phyloP scores from a whole-genome alignment of 2,329 filamentous ascomycete genomes.

The Sodiomyces alkalinus region DNA sequence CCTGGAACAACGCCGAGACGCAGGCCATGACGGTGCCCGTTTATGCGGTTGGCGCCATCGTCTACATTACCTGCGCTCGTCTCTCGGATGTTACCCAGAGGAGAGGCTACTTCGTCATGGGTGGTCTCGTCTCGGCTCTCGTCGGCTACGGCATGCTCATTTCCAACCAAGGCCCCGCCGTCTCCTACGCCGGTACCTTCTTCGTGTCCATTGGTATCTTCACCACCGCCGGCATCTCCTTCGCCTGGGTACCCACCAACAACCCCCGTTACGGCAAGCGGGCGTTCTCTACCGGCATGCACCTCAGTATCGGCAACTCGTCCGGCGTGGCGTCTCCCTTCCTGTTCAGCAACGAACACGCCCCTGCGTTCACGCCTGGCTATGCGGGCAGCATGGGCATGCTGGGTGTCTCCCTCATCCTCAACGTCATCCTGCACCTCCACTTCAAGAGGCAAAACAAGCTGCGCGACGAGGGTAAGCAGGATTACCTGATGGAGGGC shows the following conservation, averaged over 20 bases:
- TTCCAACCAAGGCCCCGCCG: conserved; percentile 33
- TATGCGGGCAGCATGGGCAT: conserved; percentile 35
- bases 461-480: conserved; percentile 17
- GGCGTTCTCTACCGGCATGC: conserved; percentile 44
- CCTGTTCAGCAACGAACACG: conserved; percentile 27
- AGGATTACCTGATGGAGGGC: conserved; percentile 24
- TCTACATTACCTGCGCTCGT: conserved; percentile 41
- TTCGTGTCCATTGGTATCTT: conserved; percentile 48
- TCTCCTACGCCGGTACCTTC: conserved; percentile 47
- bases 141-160: conserved; percentile 46
- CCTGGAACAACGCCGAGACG: conserved; percentile 37
- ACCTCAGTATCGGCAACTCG: conserved; percentile 46
- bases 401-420: conserved; percentile 18
- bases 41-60: conserved; percentile 46
- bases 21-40: conserved; percentile 56
- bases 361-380: conserved; percentile 31
- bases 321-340: conserved; percentile 49
- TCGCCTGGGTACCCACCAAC: conserved; percentile 34
- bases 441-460: conserved; percentile 20
- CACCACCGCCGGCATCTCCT: conserved; percentile 17
- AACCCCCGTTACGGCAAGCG: conserved; percentile 50
- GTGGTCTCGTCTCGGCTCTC: conserved; percentile 32
- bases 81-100: conserved; percentile 41
- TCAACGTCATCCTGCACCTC: conserved; percentile 13
- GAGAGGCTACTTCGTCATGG: conserved; percentile 38